These are phyloP conservation scores for Blastobotrys malaysiensis DNA, from an alignment of 1,139 yeast genomes.

Conservation along the genomic window DNA sequence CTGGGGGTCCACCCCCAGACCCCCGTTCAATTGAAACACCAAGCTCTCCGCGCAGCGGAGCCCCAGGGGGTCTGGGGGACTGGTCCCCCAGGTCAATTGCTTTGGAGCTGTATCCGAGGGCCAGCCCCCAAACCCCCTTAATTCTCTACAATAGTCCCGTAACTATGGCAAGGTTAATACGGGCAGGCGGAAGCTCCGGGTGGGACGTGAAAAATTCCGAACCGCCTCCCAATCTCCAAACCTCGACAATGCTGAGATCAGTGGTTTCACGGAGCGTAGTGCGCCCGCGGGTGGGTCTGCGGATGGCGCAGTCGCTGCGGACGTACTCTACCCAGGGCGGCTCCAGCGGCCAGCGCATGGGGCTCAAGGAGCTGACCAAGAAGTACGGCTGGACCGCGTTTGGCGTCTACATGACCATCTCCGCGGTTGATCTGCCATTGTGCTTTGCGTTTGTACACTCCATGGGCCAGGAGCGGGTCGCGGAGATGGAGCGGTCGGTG, in stretches of 20 bases:
- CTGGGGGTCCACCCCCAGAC: no score
- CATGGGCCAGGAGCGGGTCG: slow-evolving; percentile 75
- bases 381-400: slow-evolving; percentile 90
- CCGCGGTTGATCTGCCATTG: slow-evolving; percentile 72
- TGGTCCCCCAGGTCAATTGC: no score
- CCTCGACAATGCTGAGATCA: neutral
- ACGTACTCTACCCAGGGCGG: neutral
- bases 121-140: no score
- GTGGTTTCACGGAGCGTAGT: neutral
- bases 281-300: slow-evolving; percentile 1
- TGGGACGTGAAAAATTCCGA: neutral
- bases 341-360: neutral
- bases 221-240: neutral
- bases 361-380: slow-evolving; percentile 62
- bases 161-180: no score
- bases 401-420: slow-evolving; percentile 70
- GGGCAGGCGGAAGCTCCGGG: no score
- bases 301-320: slow-evolving; percentile 1
- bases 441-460: slow-evolving; percentile 81
- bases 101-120: no score
- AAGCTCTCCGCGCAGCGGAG: no score
- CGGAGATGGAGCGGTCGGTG: slow-evolving; percentile 55
- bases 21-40: no score
- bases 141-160: no score
- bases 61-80: no score